Base-by-base conservation (phyloP, 805 yeast genomes). In the Candida michaelii region DNA sequence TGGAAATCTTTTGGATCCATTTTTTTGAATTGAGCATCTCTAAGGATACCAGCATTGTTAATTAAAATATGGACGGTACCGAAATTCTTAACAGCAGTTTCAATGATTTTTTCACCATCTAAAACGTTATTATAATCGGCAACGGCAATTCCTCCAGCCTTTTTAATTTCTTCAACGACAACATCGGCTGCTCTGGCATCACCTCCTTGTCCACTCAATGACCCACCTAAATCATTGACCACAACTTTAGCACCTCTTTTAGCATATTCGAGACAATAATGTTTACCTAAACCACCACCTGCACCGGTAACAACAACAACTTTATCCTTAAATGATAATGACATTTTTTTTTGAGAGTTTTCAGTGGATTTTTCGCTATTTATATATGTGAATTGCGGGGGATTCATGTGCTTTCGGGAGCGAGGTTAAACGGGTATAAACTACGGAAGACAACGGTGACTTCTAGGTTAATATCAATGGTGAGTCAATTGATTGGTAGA, bases 291-390 rank as follows among this genome's bases (percentile, higher is more conserved):
- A 14, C 98, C 99, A 53, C 97, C 98, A 50, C 99, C 99, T 36
- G 97, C 93, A 25, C 99, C 99, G 38, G 97, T 91, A 60, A 91
- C 82, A 44, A 91, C 81, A 25, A 91, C 97, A 33, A 91, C 97
- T 62, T 85, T 83, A 54, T 82, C 89, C 56, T 87, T 84, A 58
- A 83, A 88, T 27, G 71, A 62, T 48, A 65, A 53, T 13, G 65
- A 58, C 71, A 64, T 63, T 23, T 32, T 43, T 18, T 9, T 6
- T 18, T 19, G 37, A 24, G 23, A 34, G 23, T 16, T 7, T 31
- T 18, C 29, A 25, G 29, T 23, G 37, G 37, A 34, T 23, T 34
- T 36, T 36, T 36, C 39, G 37, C 37, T 34, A 16, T 13, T 27
- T 36, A 34, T 27, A 36, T 27, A 36, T 14, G 17, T 25, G 27